Evolutionary conservation across 495 filamentous ascomycete species (phyloP).

Genomic region (Talaromyces adpressus): DNA sequence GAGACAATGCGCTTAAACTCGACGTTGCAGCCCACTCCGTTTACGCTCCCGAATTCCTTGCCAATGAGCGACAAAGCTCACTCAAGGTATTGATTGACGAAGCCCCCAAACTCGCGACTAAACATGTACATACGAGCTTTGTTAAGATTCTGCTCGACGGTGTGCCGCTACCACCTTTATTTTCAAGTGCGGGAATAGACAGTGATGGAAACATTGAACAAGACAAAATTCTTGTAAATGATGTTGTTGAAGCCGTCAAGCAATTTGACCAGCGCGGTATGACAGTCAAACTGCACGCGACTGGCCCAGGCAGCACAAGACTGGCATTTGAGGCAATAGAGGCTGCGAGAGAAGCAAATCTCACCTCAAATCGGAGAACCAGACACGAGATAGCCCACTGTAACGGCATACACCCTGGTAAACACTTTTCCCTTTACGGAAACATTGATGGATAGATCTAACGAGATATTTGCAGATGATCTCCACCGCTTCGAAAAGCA

Average conservation of each 20-base stretch:
- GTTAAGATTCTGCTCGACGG: slow-evolving; percentile 5
- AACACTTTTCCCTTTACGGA: neutral
- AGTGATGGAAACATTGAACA: neutral
- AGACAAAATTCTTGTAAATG: slow-evolving; percentile 1
- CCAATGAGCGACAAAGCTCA: slow-evolving; percentile 1
- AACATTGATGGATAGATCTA: neutral
- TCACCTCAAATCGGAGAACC: neutral
- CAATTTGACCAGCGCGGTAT: neutral
- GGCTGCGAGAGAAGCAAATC: neutral
- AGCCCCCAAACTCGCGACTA: neutral
- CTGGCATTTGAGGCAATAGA: neutral
- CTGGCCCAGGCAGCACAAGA: slow-evolving; percentile 1
- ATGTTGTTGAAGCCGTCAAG: slow-evolving; percentile 1
- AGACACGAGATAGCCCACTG: slow-evolving; percentile 8
- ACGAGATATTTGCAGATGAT: slow-evolving; percentile 6
- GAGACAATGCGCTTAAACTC: neutral
- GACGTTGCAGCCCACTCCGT: neutral
- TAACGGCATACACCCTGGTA: slow-evolving; percentile 7
- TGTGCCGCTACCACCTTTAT: slow-evolving; percentile 2
- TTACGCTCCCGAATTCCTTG: slow-evolving; percentile 4
- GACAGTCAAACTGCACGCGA: slow-evolving; percentile 2
- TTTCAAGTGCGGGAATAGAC: slow-evolving; percentile 1
- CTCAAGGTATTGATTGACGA: neutral
- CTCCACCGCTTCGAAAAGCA: neutral
- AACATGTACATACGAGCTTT: slow-evolving; percentile 8